phyloP scores from a whole-genome alignment of 2,329 filamentous ascomycete genomes.

The Monilinia vaccinii-corymbosi region DNA sequence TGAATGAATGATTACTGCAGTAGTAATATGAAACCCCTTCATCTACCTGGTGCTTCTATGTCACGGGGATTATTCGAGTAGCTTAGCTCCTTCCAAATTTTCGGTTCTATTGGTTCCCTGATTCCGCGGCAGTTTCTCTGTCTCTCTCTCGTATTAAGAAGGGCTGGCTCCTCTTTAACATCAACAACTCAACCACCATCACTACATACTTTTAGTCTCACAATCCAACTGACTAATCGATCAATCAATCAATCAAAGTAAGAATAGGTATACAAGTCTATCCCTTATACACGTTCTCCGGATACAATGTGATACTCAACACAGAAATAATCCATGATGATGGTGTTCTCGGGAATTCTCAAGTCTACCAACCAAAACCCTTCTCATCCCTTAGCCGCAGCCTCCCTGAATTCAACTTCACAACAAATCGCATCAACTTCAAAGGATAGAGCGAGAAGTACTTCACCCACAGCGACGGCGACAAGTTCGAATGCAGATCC shows the following conservation, averaged over 20 bases:
- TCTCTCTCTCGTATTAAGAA: background rate
- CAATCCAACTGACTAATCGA: background rate
- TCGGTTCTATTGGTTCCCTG: background rate
- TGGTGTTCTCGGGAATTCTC: constrained; percentile 43
- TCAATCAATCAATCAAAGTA: background rate
- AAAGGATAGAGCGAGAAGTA: constrained; percentile 16
- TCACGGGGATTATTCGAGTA: too few relatives aligned
- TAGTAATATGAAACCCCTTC: too few relatives aligned
- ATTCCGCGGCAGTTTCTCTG: background rate
- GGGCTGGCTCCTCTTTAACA: background rate
- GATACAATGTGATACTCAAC: constrained; percentile 11
- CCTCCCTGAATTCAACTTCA: constrained; percentile 19
- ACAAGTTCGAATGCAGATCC: constrained; percentile 8
- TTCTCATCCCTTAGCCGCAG: constrained; percentile 16
- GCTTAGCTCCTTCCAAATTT: background rate
- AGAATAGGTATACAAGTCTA: background rate
- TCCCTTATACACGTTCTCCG: background rate
- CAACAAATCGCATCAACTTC: constrained; percentile 14
- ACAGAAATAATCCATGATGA: constrained; percentile 30
- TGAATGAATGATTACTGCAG: too few relatives aligned
- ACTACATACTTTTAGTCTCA: background rate
- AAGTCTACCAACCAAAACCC: constrained; percentile 33
- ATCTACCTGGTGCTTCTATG: too few relatives aligned
- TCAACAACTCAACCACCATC: background rate
- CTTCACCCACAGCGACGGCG: constrained; percentile 25